A percentile compares a stretch with the other conserved stretches of the same genome.
These are phyloP conservation scores for Purpureocillium takamizusanense DNA, from an alignment of 2,329 filamentous ascomycete genomes.

Conservation along the genomic window DNA sequence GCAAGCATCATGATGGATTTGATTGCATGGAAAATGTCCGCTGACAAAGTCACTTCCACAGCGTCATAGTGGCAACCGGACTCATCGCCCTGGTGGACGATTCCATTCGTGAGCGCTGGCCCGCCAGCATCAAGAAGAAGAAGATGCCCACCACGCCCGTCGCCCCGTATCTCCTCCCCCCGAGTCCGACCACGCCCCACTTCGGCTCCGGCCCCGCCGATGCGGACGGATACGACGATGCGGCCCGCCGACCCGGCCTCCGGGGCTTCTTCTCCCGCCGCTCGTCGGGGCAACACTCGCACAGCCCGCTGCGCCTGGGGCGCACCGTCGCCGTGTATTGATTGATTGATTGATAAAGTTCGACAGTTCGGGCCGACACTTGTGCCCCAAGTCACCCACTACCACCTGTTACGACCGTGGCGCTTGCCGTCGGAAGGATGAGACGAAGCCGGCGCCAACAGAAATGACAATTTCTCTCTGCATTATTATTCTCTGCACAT, in stretches of 20 bases:
- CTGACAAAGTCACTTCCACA: slow-evolving; percentile 27
- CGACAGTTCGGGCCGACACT: too few relatives aligned
- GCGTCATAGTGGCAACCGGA: slow-evolving; percentile 83
- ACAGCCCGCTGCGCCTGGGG: slow-evolving; percentile 26
- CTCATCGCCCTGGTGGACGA: slow-evolving; percentile 84
- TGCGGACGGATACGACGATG: slow-evolving; percentile 13
- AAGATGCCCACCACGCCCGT: not conserved
- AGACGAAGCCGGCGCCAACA: too few relatives aligned
- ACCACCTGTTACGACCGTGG: too few relatives aligned
- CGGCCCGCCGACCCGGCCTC: not conserved
- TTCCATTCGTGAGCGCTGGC: slow-evolving; percentile 75
- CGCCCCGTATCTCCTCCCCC: slow-evolving; percentile 1
- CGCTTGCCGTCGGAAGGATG: too few relatives aligned
- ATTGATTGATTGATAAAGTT: slow-evolving; percentile 3
- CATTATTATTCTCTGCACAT: too few relatives aligned
- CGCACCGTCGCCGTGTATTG: slow-evolving; percentile 27
- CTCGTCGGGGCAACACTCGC: slow-evolving; percentile 14
- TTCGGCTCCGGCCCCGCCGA: not conserved
- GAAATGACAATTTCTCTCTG: too few relatives aligned
- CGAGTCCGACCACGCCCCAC: not conserved
- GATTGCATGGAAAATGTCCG: too few relatives aligned
- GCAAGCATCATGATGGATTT: too few relatives aligned
- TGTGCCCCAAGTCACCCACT: too few relatives aligned
- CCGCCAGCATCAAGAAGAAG: slow-evolving; percentile 17
- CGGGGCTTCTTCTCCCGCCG: slow-evolving; percentile 7